Conservation (phyloP, 2,329 filamentous ascomycete genomes). For the Lasiodiplodia sp. region DNA sequence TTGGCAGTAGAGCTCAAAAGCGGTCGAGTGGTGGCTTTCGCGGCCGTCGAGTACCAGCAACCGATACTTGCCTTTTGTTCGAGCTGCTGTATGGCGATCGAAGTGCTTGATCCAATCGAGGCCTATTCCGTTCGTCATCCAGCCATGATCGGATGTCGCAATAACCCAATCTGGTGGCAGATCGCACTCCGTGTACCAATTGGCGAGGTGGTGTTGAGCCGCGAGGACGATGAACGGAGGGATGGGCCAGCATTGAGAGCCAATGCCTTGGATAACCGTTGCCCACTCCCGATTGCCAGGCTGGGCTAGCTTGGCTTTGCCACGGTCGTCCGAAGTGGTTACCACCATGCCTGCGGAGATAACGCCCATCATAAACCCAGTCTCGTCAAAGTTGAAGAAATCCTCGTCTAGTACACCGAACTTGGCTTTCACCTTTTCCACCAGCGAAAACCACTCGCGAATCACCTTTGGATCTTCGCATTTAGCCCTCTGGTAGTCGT, state of each 20-base stretch:
- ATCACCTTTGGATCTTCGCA: constrained; percentile 31
- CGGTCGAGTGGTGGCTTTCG: constrained; percentile 41
- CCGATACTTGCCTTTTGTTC: constrained; percentile 38
- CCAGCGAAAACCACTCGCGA: constrained; percentile 19
- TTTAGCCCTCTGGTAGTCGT: constrained; percentile 31
- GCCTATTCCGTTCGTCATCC: constrained; percentile 44
- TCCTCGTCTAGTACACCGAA: constrained; percentile 32
- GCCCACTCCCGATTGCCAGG: constrained; percentile 41
- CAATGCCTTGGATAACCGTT: constrained; percentile 36
- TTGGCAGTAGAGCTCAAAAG: constrained; percentile 45
- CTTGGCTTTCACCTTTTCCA: constrained; percentile 25
- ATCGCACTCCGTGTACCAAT: constrained; percentile 29
- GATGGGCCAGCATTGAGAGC: neutral
- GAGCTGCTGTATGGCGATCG: constrained; percentile 39
- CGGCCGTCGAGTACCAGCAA: constrained; percentile 48
- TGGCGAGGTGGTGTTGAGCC: constrained; percentile 1
- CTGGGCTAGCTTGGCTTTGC: constrained; percentile 35
- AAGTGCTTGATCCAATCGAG: constrained; percentile 47
- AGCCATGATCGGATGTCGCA: constrained; percentile 38
- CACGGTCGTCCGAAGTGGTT: constrained; percentile 35
- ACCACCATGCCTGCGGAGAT: constrained; percentile 39
- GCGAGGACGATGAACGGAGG: neutral
- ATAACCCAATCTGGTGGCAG: neutral
- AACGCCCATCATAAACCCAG: constrained; percentile 43
- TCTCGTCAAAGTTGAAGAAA: constrained; percentile 40